A percentile compares a stretch with the other conserved stretches of the same genome.
These are phyloP conservation scores for Yueomyces sp. DNA, from an alignment of 1,139 yeast genomes.

Conservation along the genomic window DNA sequence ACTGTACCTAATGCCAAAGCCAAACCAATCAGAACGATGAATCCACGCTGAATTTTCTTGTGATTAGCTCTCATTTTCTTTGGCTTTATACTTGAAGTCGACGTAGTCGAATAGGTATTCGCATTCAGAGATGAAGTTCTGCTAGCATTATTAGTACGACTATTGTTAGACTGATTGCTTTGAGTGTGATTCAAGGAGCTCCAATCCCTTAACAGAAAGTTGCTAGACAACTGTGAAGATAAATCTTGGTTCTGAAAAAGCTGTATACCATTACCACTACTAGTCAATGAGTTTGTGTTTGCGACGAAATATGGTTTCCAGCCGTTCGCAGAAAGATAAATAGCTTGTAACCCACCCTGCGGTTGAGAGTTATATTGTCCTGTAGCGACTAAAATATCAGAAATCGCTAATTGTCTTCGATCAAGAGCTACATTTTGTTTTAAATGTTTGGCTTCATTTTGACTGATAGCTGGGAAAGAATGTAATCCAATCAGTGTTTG, in stretches of 20 bases:
- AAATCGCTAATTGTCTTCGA: constrained; percentile 2
- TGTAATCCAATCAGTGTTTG: too few species aligned
- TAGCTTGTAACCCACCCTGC: constrained; percentile 55
- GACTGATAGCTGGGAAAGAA: too few species aligned
- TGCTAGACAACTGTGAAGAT: constrained; percentile 12
- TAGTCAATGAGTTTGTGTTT: constrained; percentile 16
- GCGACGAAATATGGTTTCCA: constrained; percentile 63
- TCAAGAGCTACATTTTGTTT: too few species aligned
- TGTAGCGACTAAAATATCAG: constrained; percentile 27
- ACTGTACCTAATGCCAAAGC: constrained; percentile 84
- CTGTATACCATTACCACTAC: constrained; percentile 5
- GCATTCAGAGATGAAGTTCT: background rate
- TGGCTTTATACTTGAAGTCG: constrained; percentile 13
- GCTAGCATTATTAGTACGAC: background rate
- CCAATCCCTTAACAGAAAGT: background rate
- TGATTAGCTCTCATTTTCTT: constrained; percentile 3
- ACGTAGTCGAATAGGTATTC: background rate
- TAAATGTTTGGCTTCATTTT: too few species aligned
- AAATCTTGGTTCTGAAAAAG: constrained; percentile 27
- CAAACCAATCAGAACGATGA: constrained; percentile 74
- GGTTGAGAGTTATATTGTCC: constrained; percentile 43
- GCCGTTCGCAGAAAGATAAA: constrained; percentile 50
- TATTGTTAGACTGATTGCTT: too few species aligned
- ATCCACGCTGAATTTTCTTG: constrained; percentile 40
- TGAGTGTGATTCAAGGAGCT: background rate